A percentile compares a stretch with the other conserved stretches of the same genome.
Evolutionary conservation across 192 early-diverging fungal species (phyloP).

Genomic region (Lobosporangium transversale): DNA sequence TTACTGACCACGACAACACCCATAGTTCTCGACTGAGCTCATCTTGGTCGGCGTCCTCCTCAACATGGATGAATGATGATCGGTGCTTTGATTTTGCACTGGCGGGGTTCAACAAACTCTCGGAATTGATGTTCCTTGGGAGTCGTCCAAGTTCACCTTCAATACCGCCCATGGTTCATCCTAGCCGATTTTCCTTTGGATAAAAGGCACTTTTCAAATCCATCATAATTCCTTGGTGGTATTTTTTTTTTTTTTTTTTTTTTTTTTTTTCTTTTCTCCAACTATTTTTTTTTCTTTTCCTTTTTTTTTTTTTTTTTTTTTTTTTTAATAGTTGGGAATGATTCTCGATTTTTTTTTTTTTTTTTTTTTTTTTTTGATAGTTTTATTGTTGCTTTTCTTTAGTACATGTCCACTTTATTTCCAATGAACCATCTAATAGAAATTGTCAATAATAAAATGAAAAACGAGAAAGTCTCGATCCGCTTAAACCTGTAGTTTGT

Average conservation of each 20-base stretch:
- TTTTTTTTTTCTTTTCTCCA: constrained; percentile 9
- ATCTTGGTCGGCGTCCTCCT: constrained; percentile 3
- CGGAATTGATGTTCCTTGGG: constrained; percentile 17
- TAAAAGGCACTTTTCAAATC: constrained; percentile 1
- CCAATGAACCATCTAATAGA: background rate
- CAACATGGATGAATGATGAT: constrained; percentile 20
- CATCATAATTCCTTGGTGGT: constrained; percentile 6
- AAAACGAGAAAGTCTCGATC: too few relatives aligned
- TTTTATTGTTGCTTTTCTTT: too few relatives aligned
- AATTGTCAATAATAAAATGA: too few relatives aligned
- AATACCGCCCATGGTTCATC: background rate
- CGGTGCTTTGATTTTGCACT: constrained; percentile 13
- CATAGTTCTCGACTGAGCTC: background rate
- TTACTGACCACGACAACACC: constrained; percentile 3
- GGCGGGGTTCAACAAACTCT: constrained; percentile 17
- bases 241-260: constrained; percentile 30
- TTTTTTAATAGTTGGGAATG: too few relatives aligned
- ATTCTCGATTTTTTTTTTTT: too few relatives aligned
- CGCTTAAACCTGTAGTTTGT: too few relatives aligned
- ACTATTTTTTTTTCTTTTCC: background rate
- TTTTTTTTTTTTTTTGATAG: too few relatives aligned
- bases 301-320: constrained; percentile 13
- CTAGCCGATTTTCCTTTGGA: constrained; percentile 18
- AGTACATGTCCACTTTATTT: background rate
- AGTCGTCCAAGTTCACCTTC: constrained; percentile 11